These are phyloP conservation scores for Aquilaria agallochum DNA, from an alignment of 441 rosid species.

Conservation along the genomic window DNA sequence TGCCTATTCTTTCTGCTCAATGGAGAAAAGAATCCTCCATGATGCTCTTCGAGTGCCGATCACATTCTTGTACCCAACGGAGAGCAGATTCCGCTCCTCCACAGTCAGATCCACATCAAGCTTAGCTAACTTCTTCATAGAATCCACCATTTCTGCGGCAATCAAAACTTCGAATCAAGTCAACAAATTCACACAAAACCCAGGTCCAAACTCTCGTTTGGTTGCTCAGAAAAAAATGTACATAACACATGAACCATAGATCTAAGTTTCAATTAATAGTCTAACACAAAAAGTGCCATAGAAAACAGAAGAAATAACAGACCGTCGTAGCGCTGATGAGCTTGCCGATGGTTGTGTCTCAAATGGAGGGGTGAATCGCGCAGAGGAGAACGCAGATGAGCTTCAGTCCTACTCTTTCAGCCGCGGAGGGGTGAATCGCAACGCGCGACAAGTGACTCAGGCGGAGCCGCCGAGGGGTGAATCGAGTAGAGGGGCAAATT, in stretches of 20 bases:
- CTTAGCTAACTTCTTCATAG: constrained; percentile 69
- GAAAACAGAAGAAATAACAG: too few relatives aligned
- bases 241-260: not conserved
- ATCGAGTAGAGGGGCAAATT: too few relatives aligned
- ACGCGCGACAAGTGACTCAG: too few relatives aligned
- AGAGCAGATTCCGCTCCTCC: constrained; percentile 56
- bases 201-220: not conserved
- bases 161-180: not conserved
- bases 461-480: too few relatives aligned
- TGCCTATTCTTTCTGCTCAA: constrained; percentile 60
- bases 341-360: too few relatives aligned
- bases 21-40: constrained; percentile 57
- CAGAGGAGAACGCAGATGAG: too few relatives aligned
- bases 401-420: too few relatives aligned
- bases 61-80: constrained; percentile 68
- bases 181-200: constrained; percentile 11
- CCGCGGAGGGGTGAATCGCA: too few relatives aligned
- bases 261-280: not conserved
- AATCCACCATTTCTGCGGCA: constrained; percentile 61
- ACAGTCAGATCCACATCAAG: constrained; percentile 69
- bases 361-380: too few relatives aligned
- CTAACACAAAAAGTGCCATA: too few relatives aligned
- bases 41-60: constrained; percentile 64
- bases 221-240: too few relatives aligned
- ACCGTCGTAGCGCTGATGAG: too few relatives aligned